These are phyloP conservation scores for Hypoxylon lienhwacheense DNA, from an alignment of 495 filamentous ascomycete genomes.

Conservation along the genomic window DNA sequence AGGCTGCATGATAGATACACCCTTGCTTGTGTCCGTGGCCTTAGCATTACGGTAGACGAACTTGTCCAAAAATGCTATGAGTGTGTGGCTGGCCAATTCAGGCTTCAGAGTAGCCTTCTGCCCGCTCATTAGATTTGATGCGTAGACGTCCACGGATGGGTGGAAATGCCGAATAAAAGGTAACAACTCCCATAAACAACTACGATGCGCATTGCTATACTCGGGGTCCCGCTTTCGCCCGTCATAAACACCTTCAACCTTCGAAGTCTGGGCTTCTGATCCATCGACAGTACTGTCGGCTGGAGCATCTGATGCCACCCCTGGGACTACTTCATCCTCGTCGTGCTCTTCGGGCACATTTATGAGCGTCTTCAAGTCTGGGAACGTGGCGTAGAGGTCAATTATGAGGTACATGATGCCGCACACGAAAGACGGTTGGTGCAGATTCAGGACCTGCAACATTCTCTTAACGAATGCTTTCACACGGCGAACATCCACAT, in stretches of 20 bases:
- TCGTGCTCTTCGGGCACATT: slow-evolving; percentile 70
- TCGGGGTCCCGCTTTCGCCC: slow-evolving; percentile 87
- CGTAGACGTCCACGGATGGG: slow-evolving; percentile 90
- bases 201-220: slow-evolving; percentile 84
- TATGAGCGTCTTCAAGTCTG: slow-evolving; percentile 71
- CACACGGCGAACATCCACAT: slow-evolving; percentile 81
- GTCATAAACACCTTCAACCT: slow-evolving; percentile 61
- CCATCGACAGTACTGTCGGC: slow-evolving; percentile 3
- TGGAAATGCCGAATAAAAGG: slow-evolving; percentile 86
- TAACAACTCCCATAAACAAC: slow-evolving; percentile 88
- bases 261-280: slow-evolving; percentile 8
- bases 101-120: slow-evolving; percentile 78
- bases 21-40: slow-evolving; percentile 62
- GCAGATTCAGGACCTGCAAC: slow-evolving; percentile 79
- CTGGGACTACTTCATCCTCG: slow-evolving; percentile 35
- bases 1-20: slow-evolving; percentile 94
- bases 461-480: slow-evolving; percentile 95
- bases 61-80: slow-evolving; percentile 93
- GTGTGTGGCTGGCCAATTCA: slow-evolving; percentile 80
- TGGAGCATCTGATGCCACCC: slow-evolving; percentile 28
- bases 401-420: slow-evolving; percentile 84
- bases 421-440: slow-evolving; percentile 90
- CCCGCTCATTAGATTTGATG: slow-evolving; percentile 65
- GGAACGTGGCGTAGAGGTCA: slow-evolving; percentile 75
- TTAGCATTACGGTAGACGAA: slow-evolving; percentile 95